Percentiles rank a stretch among this genome's conserved stretches.
phyloP scores from a whole-genome alignment of 139 green algal species.

The Chlamydomonas sp. region DNA sequence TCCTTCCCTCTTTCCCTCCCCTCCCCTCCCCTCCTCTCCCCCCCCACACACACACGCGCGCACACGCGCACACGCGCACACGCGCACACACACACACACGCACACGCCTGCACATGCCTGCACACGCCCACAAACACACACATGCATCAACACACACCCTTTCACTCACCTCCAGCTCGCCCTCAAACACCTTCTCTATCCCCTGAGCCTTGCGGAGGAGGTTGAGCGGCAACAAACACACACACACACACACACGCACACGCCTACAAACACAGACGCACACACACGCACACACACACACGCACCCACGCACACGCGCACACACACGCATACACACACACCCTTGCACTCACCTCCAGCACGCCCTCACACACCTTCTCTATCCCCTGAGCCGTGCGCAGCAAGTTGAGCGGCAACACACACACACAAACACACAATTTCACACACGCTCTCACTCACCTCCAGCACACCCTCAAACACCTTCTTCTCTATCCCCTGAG shows the following conservation, averaged over 20 bases:
- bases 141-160: neutral
- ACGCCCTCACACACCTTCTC: neutral
- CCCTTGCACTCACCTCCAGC: conserved; percentile 4
- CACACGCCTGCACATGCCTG: neutral
- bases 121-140: neutral
- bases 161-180: too few species aligned
- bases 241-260: neutral
- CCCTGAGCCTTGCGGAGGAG: too few species aligned
- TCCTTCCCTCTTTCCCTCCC: too few species aligned
- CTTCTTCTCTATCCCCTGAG: too few species aligned
- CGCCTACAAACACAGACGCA: neutral
- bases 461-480: conserved; percentile 11
- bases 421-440: neutral
- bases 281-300: conserved; percentile 1
- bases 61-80: neutral
- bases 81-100: neutral
- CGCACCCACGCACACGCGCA: neutral
- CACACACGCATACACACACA: conserved; percentile 2
- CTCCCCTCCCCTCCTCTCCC: too few species aligned
- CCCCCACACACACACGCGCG: too few species aligned
- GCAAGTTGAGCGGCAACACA: too few species aligned
- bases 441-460: neutral
- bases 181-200: too few species aligned
- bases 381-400: too few species aligned
- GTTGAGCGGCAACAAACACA: too few species aligned